phyloP scores from a whole-genome alignment of 768 basidiomycete genomes.

The Grammothele lineata region DNA sequence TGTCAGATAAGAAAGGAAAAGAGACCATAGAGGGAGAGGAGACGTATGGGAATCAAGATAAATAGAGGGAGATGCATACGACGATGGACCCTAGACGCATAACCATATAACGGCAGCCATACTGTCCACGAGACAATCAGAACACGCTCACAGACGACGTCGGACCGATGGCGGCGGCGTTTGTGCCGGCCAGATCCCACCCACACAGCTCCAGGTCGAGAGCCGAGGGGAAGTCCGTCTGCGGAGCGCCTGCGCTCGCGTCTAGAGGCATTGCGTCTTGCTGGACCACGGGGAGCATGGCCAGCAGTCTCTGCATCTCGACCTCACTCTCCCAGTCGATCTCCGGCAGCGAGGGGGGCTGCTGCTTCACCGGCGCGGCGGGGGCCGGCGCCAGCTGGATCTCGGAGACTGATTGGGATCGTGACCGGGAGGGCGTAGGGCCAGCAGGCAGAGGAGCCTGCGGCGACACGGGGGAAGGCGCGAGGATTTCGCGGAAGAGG shows the following conservation, averaged over 20 bases:
- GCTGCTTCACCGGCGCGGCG: slow-evolving; percentile 18
- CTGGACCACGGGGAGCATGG: slow-evolving; percentile 40
- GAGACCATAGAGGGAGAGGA: slow-evolving; percentile 16
- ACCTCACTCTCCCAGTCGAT: slow-evolving; percentile 37
- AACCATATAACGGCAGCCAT: neutral
- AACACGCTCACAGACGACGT: slow-evolving; percentile 21
- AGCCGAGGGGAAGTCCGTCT: slow-evolving; percentile 23
- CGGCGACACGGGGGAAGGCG: slow-evolving; percentile 37
- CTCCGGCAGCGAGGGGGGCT: slow-evolving; percentile 18
- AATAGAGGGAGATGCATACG: slow-evolving; percentile 11
- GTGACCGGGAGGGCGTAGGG: slow-evolving; percentile 17
- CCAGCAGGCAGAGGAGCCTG: slow-evolving; percentile 30
- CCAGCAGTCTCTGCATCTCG: slow-evolving; percentile 61
- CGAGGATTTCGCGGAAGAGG: slow-evolving; percentile 68
- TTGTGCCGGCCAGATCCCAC: slow-evolving; percentile 20
- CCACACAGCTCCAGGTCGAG: slow-evolving; percentile 29
- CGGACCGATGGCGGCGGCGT: slow-evolving; percentile 11
- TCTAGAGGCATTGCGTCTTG: slow-evolving; percentile 21
- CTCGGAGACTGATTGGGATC: slow-evolving; percentile 12
- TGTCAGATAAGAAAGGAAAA: slow-evolving; percentile 2
- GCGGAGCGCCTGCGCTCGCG: slow-evolving; percentile 6
- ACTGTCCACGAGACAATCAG: slow-evolving; percentile 13
- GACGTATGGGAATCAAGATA: slow-evolving; percentile 6
- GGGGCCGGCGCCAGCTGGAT: slow-evolving; percentile 16
- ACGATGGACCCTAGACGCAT: slow-evolving; percentile 12